A percentile compares a stretch with the other conserved stretches of the same genome.
phyloP scores from a whole-genome alignment of 306 rosid genomes.

The Prunus mume region DNA sequence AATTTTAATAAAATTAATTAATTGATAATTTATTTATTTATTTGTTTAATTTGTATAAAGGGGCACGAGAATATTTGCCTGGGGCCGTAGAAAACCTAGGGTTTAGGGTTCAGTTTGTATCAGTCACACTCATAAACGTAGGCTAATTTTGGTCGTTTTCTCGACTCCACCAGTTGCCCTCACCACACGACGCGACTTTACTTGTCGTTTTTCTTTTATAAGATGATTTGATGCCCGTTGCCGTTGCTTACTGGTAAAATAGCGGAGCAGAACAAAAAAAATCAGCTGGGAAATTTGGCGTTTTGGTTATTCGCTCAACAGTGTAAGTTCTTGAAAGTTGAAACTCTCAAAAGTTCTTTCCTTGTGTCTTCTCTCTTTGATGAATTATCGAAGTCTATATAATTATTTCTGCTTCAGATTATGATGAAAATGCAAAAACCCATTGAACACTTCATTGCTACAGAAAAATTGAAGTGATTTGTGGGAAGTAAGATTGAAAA shows the following conservation, averaged over 20 bases:
- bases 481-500: neutral
- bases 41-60: too few relatives aligned
- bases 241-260: neutral
- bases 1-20: too few relatives aligned
- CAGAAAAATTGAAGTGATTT: neutral
- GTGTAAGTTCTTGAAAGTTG: slow-evolving; percentile 3
- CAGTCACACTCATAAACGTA: too few relatives aligned
- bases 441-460: neutral
- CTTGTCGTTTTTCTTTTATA: neutral
- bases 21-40: too few relatives aligned
- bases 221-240: neutral
- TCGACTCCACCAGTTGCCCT: too few relatives aligned
- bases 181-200: neutral
- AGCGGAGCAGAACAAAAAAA: neutral
- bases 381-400: neutral
- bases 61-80: too few relatives aligned
- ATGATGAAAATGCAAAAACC: neutral
- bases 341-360: neutral
- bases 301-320: neutral
- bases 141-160: too few relatives aligned
- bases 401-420: too few relatives aligned
- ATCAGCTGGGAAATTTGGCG: neutral
- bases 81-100: too few relatives aligned
- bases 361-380: neutral
- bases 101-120: too few relatives aligned